Evolutionary conservation across 306 rosid genomes (phyloP), one percentile per base, ranked within the genome.

Genomic region (Casuarina equisetifolia): DNA sequence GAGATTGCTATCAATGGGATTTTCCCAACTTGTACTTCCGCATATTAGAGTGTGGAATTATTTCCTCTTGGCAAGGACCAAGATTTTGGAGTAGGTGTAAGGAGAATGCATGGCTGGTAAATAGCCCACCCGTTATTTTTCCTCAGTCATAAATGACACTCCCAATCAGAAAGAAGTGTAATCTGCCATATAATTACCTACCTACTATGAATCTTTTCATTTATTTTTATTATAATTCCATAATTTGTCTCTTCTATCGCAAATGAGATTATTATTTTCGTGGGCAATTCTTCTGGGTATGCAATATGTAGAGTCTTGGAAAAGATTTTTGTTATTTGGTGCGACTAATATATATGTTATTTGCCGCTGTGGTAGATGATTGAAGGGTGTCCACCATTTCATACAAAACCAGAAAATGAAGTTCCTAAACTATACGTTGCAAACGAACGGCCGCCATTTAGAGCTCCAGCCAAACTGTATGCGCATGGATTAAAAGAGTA

Each of bases 371-470:
- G 72, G 45, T 73, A 87, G 90, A 87, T 87, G 90, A 80, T 87
- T 64, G 90, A 87, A 82, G 90, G 90, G 48, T 84, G 57, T 61
- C 86, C 80, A 61, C 90, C 90, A 0, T 82, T 87, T 80, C 43
- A 49, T 80, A 32, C 54, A 42, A 87, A 74, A 69, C 80, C 85
- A 19, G 88, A 87, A 75, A 82, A 72, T 62, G 88, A 87, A 77
- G 90, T 84, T 78, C 90, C 90, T 72, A 87, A 80, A 72, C 79
- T 80, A 72, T 87, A 87, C 38, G 82, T 75, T 49, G 82, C 78
- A 72, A 82, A 84, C 17, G 83, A 84, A 80, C 88, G 88, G 20
- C 90, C 90, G 3, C 83, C 79, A 49, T 87, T 87, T 63, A 54
- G 38, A 67, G 90, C 85, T 72, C 55, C 81, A 13, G 68, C 80